These are phyloP conservation scores for Trichothecium sympodiale DNA, from an alignment of 2,329 filamentous ascomycete species.

Conservation along the genomic window DNA sequence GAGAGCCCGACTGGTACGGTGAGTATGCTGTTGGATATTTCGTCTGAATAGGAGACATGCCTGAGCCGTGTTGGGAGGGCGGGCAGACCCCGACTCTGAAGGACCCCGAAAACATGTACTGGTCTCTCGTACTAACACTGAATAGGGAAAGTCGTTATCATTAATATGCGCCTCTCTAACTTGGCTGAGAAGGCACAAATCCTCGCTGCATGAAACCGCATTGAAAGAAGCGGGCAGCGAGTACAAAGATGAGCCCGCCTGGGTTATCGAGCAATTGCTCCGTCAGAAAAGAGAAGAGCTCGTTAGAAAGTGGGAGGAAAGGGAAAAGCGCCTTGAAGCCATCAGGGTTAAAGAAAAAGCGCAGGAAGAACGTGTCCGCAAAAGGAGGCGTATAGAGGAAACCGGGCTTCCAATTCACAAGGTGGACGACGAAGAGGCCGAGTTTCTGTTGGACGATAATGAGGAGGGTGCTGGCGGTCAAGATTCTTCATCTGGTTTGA, in stretches of 20 bases:
- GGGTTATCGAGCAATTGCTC: conserved; percentile 71
- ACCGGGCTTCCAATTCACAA: conserved; percentile 7
- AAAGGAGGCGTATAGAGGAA: conserved; percentile 34
- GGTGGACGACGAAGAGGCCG: conserved; percentile 44
- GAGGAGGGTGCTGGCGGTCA: conserved; percentile 36
- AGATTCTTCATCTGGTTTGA: conserved; percentile 45
- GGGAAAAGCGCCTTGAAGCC: conserved; percentile 59
- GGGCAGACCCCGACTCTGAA: too few species aligned
- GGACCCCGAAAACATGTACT: too few species aligned
- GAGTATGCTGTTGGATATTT: conserved; percentile 11
- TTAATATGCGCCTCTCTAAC: conserved; percentile 82
- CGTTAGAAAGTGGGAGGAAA: conserved; percentile 53
- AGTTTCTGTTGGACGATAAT: conserved; percentile 63
- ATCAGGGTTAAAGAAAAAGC: conserved; percentile 53
- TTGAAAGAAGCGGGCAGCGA: conserved; percentile 31
- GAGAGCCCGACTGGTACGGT: conserved; percentile 84
- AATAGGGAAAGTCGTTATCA: conserved; percentile 77
- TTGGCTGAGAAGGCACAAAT: conserved; percentile 81
- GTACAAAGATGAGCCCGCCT: conserved; percentile 63
- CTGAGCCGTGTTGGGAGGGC: too few species aligned
- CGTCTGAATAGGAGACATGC: too few species aligned
- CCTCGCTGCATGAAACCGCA: conserved; percentile 39
- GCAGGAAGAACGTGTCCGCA: conserved; percentile 37
- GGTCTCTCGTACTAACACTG: too few species aligned
- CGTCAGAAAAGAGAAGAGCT: conserved; percentile 58